Base-by-base conservation (phyloP, 2,329 filamentous ascomycete species). In the Sporothrix globosa region DNA sequence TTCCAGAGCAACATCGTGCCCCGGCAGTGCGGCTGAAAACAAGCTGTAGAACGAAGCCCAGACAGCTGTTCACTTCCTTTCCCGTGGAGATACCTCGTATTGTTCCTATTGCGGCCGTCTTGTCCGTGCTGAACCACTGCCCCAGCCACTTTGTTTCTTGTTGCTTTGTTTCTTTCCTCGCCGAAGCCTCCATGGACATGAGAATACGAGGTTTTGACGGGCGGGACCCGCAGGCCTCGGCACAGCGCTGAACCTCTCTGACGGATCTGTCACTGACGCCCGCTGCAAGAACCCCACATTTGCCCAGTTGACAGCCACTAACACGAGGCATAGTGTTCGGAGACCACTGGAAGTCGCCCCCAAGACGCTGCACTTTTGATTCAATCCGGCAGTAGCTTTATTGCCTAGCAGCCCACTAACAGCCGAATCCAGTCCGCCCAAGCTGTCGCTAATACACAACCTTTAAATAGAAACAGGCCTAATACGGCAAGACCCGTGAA, bases 391-490 rank as follows among this genome's bases (percentile, higher is more conserved):
- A 41, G 34, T 39, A 41, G 56, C 56, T 30, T 11, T 34, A 13
- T 17, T 14, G 19, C 30, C 27, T 60, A 41, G 21, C 56, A 21
- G 11, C 4, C 10, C 53, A 34, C 50, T 24, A 52, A 52, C 48
- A 52, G 19, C 48, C n/a, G 5, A 54, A 24, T 24, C 9, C 2
- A 27, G 52, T 24, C 21, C 14, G 52, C 13, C 52, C 52, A 24
- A 11, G 50, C 3, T 27, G 39, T n/a, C 58, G 9, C 19, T 10
- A 60, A 21, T 7, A 3, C 9, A 2, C 9, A 39, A 19, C 27
- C 61, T 50, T 65, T 50, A 65, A 65, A 65, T 65, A 65, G 61
- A 65, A 65, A 30, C 46, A 65, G 21, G 6, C 21, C 56, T 39
- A 44, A n/a, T 39, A 10, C 17, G 39, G 58, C 58, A 17, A 58